Percentiles rank a stretch among this genome's conserved stretches.
Conservation (phyloP, 768 basidiomycete species). For the Neoboletus brunneissimus region DNA sequence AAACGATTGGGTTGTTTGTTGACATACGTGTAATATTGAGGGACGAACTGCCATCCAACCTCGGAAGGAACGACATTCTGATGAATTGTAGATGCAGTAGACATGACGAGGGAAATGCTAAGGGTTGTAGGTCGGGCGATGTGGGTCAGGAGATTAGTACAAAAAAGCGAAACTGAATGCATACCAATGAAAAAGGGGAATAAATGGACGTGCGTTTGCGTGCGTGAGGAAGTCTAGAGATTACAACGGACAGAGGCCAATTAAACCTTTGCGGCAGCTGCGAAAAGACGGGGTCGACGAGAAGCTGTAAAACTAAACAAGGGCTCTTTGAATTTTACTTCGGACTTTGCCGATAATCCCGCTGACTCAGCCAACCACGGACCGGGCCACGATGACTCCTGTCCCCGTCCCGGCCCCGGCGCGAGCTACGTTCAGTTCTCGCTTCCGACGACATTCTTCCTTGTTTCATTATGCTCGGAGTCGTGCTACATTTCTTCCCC, state of each 20-base stretch:
- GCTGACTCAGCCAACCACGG: conserved; percentile 29
- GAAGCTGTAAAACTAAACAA: conserved; percentile 17
- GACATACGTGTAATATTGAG: conserved; percentile 98
- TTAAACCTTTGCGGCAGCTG: conserved; percentile 28
- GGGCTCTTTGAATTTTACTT: conserved; percentile 25
- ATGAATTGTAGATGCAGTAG: conserved; percentile 45
- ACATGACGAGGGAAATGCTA: conserved; percentile 38
- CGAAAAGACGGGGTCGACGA: conserved; percentile 25
- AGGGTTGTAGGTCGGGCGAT: neutral
- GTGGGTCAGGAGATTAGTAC: conserved; percentile 1
- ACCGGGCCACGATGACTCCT: too few relatives aligned
- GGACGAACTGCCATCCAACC: conserved; percentile 99
- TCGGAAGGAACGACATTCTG: conserved; percentile 82
- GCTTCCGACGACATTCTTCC: neutral
- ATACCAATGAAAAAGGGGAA: conserved; percentile 31
- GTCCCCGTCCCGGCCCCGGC: neutral
- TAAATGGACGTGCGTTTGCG: conserved; percentile 33
- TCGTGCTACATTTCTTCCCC: neutral
- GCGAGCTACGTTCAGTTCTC: neutral
- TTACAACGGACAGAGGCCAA: conserved; percentile 33
- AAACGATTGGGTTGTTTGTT: conserved; percentile 96
- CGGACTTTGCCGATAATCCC: conserved; percentile 26
- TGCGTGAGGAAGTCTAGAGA: conserved; percentile 39
- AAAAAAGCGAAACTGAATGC: neutral
- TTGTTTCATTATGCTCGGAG: neutral